A percentile compares a stretch with the other conserved stretches of the same genome.
Conservation (phyloP, 345 rosid genomes). For the Ailanthus altissimus region DNA sequence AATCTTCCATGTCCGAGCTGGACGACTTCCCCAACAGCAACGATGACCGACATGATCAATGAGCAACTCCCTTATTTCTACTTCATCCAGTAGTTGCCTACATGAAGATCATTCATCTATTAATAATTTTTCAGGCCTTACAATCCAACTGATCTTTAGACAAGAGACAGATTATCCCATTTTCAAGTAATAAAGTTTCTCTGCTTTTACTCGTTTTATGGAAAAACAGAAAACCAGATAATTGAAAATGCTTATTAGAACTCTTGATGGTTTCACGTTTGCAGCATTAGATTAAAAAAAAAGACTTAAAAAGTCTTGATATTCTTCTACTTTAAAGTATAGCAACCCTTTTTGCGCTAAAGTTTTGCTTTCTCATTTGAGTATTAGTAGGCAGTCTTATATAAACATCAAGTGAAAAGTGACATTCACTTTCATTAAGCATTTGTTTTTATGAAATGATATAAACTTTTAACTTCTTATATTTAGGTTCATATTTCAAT, state of each 20-base stretch:
- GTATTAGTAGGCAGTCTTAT: neutral
- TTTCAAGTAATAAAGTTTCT: neutral
- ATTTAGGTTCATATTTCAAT: neutral
- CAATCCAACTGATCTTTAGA: neutral
- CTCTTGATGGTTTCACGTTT: neutral
- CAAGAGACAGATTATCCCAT: neutral
- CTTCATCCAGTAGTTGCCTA: conserved; percentile 88
- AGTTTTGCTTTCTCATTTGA: neutral
- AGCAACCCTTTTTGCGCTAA: neutral
- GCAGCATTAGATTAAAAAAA: neutral
- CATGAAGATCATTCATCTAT: conserved; percentile 14
- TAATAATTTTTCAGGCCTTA: neutral
- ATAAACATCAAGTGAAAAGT: neutral
- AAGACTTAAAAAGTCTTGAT: neutral
- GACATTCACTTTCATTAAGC: neutral
- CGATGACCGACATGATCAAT: conserved; percentile 91
- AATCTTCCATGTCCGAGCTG: conserved; percentile 96
- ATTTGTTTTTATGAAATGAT: neutral
- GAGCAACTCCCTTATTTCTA: conserved; percentile 90
- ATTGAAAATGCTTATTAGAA: neutral
- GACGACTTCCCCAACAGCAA: conserved; percentile 99
- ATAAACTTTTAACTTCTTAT: neutral
- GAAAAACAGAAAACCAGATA: neutral
- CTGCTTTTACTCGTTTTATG: neutral
- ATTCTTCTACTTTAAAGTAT: neutral